phyloP scores from a whole-genome alignment of 2,329 filamentous ascomycete species.

The Epichloe festucae region DNA sequence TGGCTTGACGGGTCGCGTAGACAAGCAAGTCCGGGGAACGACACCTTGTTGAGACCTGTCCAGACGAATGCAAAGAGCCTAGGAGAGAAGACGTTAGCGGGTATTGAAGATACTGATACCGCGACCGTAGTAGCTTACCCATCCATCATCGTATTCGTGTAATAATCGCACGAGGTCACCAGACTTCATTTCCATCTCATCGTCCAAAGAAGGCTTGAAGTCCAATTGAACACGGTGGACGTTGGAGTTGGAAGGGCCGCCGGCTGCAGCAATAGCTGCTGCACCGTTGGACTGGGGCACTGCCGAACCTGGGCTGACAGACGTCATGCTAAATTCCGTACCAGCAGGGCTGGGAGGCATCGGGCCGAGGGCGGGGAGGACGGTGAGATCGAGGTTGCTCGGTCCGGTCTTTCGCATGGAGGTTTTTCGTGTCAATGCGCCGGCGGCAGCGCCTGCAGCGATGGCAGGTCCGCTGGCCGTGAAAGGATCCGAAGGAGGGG shows the following conservation, averaged over 20 bases:
- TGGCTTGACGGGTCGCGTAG: conserved; percentile 81
- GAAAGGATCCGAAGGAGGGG: conserved; percentile 16
- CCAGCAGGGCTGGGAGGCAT: conserved; percentile 46
- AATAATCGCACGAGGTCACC: conserved; percentile 80
- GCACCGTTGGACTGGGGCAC: conserved; percentile 28
- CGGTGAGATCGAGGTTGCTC: conserved; percentile 41
- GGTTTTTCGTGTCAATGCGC: conserved; percentile 35
- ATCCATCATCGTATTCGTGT: conserved; percentile 96
- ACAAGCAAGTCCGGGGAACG: conserved; percentile 84
- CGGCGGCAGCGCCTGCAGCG: conserved; percentile 15
- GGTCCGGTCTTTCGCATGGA: conserved; percentile 43
- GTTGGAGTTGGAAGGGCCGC: conserved; percentile 44
- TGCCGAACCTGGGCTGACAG: conserved; percentile 34
- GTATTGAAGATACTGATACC: conserved; percentile 10
- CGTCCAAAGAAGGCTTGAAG: conserved; percentile 83
- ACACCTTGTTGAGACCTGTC: conserved; percentile 90
- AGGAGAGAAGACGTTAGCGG: not conserved
- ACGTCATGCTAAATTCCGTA: conserved; percentile 49
- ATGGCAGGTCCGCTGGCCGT: conserved; percentile 26
- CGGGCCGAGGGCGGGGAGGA: conserved; percentile 21
- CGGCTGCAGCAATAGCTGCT: conserved; percentile 48
- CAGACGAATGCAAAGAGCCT: conserved; percentile 78
- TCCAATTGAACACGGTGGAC: conserved; percentile 92
- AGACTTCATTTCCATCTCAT: conserved; percentile 70
- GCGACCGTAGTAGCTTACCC: conserved; percentile 48